Conservation (phyloP, 306 rosid genomes). For the Geum urbanum region DNA sequence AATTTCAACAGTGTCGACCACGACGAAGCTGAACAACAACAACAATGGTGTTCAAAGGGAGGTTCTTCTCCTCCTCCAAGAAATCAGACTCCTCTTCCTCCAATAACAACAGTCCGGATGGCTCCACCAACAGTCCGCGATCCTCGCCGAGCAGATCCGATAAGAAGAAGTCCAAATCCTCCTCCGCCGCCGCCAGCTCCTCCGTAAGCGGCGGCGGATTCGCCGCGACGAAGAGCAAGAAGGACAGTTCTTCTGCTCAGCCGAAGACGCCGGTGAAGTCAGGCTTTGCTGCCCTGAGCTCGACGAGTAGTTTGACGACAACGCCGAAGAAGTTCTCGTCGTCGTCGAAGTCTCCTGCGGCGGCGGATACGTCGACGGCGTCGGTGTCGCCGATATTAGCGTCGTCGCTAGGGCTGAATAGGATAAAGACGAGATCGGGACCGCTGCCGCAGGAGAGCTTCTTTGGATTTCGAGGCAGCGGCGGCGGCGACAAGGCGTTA, state of each 20-base stretch:
- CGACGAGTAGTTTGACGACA: neutral
- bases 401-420: slow-evolving; percentile 80
- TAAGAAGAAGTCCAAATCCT: slow-evolving; percentile 71
- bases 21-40: too few relatives aligned
- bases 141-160: slow-evolving; percentile 88
- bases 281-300: slow-evolving; percentile 11
- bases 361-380: slow-evolving; percentile 22
- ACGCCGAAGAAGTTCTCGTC: slow-evolving; percentile 34
- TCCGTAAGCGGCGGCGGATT: slow-evolving; percentile 23
- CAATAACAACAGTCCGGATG: slow-evolving; percentile 70
- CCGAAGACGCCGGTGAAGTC: slow-evolving; percentile 32
- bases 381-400: slow-evolving; percentile 93
- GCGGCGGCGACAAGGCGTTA: slow-evolving; percentile 50
- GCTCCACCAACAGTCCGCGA: slow-evolving; percentile 62
- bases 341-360: neutral
- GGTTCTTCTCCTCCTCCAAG: slow-evolving; percentile 94
- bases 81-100: slow-evolving; percentile 85
- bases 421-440: slow-evolving; percentile 96
- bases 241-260: slow-evolving; percentile 30
- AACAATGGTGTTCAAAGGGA: slow-evolving; percentile 85
- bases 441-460: slow-evolving; percentile 98
- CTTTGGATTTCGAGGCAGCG: slow-evolving; percentile 73
- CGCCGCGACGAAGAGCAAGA: slow-evolving; percentile 53
- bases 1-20: slow-evolving; percentile 3
- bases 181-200: slow-evolving; percentile 17